Evolutionary conservation across 2,329 filamentous ascomycete genomes (phyloP), one percentile per base, ranked within the genome.

Genomic region (Paracamarosporium sp.): DNA sequence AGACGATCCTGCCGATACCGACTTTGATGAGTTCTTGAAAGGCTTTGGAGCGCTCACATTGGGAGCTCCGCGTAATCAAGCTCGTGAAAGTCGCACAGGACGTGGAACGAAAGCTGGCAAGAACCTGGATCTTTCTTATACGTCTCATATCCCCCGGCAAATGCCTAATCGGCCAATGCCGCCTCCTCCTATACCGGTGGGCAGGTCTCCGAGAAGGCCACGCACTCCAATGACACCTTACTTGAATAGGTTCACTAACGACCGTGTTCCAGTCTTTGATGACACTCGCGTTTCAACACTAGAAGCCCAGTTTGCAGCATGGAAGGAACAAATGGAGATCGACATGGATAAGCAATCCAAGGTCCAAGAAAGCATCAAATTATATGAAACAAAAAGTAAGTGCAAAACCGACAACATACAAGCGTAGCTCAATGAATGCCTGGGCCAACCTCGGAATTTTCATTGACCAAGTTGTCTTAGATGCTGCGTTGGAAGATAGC

Each of bases 351-450:
- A 92, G 53, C 88, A 86, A 66, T 88, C 85, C 55, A 85, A 83
- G 5, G 81, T 92, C 59, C 92, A 94, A 66, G 90, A 95, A 61
- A 86, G 88, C 0, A 83, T 96, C 44, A 86, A 89, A 15, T 67
- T 91, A 9, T 90, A 91, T 63, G 96, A 94, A 72, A 84, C 83
- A 50, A 86, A 88, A 83, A 87, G 92, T 95, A 81, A 64, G 86
- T 78, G 12, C 55, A 31, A 24, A 4, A 28, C 15, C n/a, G 17
- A 13, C 24, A 22, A 27, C 46, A 47, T 12, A 48, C 12, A 4
- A 8, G 12, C 25, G 11, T 7, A 8, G 20, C 17, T 24, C n/a
- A 24, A 35, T 25, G 11, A 17, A 6, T 25, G 30, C 2, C 25
- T 20, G 22, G 20, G 17, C 24, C 15, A n/a, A n/a, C 27, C 15